A percentile compares a stretch with the other conserved stretches of the same genome.
These are phyloP conservation scores for Ajuga chamaepitys DNA, from an alignment of 257 asterid species.

Conservation along the genomic window DNA sequence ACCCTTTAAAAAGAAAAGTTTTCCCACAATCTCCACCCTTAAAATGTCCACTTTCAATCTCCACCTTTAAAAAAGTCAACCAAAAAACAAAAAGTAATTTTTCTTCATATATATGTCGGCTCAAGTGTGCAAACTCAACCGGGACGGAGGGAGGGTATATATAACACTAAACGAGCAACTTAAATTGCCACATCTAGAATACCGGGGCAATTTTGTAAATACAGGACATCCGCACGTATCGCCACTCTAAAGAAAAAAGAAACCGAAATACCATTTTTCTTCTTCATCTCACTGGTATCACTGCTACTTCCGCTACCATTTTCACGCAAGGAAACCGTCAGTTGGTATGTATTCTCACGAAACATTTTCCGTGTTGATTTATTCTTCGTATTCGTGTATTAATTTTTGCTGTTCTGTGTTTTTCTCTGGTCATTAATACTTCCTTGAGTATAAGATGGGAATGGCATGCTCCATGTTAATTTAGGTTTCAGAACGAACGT, in stretches of 20 bases:
- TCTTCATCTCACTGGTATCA: background rate
- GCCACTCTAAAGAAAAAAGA: background rate
- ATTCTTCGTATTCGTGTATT: background rate
- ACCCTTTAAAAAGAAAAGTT: too few relatives aligned
- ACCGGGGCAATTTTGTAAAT: conserved; percentile 15
- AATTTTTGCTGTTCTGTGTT: background rate
- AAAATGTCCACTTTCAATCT: too few relatives aligned
- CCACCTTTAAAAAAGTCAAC: too few relatives aligned
- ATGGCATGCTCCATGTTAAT: background rate
- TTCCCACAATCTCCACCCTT: too few relatives aligned
- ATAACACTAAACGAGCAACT: too few relatives aligned
- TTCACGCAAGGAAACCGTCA: background rate
- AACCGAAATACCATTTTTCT: background rate
- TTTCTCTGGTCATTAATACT: background rate
- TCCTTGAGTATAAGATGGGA: background rate
- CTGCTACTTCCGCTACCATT: background rate
- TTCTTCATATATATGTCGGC: too few relatives aligned
- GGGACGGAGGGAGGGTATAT: too few relatives aligned
- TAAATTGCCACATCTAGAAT: too few relatives aligned
- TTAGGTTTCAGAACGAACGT: conserved; percentile 3
- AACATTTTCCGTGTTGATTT: background rate
- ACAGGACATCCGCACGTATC: conserved; percentile 7
- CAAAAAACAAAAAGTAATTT: too few relatives aligned
- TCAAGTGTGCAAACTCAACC: too few relatives aligned
- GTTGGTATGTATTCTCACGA: background rate